phyloP scores from a whole-genome alignment of 805 yeast species.

The Pichia nanzhaoensis region DNA sequence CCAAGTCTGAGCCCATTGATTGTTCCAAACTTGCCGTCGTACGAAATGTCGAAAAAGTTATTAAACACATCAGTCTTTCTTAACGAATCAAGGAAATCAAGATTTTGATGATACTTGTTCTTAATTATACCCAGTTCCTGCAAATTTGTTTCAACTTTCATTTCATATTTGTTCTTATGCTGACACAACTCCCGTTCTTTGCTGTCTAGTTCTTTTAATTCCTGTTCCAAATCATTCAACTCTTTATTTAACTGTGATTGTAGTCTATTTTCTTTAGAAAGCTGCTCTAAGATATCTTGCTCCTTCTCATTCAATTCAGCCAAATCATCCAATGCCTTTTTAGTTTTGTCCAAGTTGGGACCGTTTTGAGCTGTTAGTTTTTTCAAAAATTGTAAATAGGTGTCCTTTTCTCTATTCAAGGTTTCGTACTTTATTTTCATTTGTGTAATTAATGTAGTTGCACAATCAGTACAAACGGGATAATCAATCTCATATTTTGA shows the following conservation, averaged over 20 bases:
- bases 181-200: slow-evolving; percentile 43
- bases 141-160: slow-evolving; percentile 43
- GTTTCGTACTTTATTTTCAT: slow-evolving; percentile 66
- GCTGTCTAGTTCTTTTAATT: slow-evolving; percentile 30
- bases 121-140: slow-evolving; percentile 57
- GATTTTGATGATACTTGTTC: slow-evolving; percentile 53
- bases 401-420: slow-evolving; percentile 69
- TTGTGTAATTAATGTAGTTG: slow-evolving; percentile 54
- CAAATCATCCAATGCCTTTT: slow-evolving; percentile 41
- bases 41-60: slow-evolving; percentile 77
- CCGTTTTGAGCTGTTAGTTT: slow-evolving; percentile 55
- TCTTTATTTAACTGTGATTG: slow-evolving; percentile 42
- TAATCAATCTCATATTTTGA: slow-evolving; percentile 74
- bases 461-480: slow-evolving; percentile 88
- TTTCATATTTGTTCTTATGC: slow-evolving; percentile 48
- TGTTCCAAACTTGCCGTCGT: slow-evolving; percentile 78
- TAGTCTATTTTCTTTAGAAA: slow-evolving; percentile 37
- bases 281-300: slow-evolving; percentile 30
- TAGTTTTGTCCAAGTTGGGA: slow-evolving; percentile 36
- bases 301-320: slow-evolving; percentile 37
- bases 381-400: slow-evolving; percentile 64
- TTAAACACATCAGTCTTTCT: slow-evolving; percentile 76
- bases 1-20: slow-evolving; percentile 87
- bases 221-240: slow-evolving; percentile 37
- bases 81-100: slow-evolving; percentile 61